Evolutionary conservation across 768 basidiomycete species (phyloP), one percentile per base, ranked within the genome.

Genomic region (Clathrus columnatus): DNA sequence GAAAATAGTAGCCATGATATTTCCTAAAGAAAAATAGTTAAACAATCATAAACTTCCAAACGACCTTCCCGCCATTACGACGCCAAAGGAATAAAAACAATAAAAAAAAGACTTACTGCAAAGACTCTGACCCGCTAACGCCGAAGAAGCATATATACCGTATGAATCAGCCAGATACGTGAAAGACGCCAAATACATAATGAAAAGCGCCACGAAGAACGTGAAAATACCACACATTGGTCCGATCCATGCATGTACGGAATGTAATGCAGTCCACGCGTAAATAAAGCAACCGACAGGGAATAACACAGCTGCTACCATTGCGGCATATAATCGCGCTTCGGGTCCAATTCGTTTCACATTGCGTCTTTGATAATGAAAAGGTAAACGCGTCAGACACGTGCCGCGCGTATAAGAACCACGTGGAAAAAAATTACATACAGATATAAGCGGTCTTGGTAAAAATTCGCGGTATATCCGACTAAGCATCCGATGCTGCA

Each of bases 151-250:
- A 63, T 80, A 85, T 4, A 75, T 75, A 2, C 79, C 78, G 55
- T 81, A 84, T 75, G 81, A 82, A 67, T 85, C 83, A 4, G 83
- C 79, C 14, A 85, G 69, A 60, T 83, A 84, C 11, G 78, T 71
- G 63, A 82, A 83, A 1, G 80, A 77, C 2, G 71, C 71, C n/a
- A 79, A 67, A 20, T 42, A 53, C 30, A 55, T 43, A 8, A 41
- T 41, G 62, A 75, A 82, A 7, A 71, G 62, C 0, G 72, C 76
- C 63, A 71, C 73, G n/a, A 77, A 72, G 60, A 77, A 78, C 43
- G 84, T 50, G 53, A 21, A 42, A 29, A 46, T 51, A 1, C 69
- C 71, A 24, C 71, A 65, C 46, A 62, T 65, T 0, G 70, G 70
- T 3, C 60, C 71, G 14, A 70, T 66, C 67, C 68, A 71, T 51